Conservation (phyloP, 2,329 filamentous ascomycete genomes). For the Cercospora canescens region DNA sequence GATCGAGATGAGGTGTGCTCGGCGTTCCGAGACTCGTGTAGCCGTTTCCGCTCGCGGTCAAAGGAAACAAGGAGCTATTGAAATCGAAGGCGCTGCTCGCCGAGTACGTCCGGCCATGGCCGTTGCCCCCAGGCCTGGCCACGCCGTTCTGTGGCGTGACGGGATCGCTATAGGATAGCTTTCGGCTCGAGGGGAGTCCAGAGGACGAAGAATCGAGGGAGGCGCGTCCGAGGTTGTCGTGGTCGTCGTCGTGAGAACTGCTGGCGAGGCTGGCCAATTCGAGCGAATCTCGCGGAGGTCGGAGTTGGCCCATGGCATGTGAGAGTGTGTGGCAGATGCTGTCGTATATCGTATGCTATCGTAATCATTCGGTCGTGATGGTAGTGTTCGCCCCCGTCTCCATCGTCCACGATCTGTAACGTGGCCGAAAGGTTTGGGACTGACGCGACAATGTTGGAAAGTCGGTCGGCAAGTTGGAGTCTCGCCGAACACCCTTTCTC, state of each 20-base stretch:
- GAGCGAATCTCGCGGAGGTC: constrained; percentile 77
- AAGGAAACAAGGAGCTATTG: constrained; percentile 85
- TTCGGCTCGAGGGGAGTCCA: constrained; percentile 75
- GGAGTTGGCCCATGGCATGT: constrained; percentile 17
- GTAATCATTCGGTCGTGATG: background rate
- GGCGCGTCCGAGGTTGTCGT: constrained; percentile 60
- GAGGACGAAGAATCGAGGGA: constrained; percentile 73
- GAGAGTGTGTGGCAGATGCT: background rate
- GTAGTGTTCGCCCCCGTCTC: background rate
- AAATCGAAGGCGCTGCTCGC: constrained; percentile 95
- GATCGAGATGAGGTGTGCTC: constrained; percentile 52
- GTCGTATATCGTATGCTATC: constrained; percentile 6
- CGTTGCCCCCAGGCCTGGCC: constrained; percentile 64
- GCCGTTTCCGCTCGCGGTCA: constrained; percentile 70
- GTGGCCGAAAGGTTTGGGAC: background rate
- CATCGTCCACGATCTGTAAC: constrained; percentile 3
- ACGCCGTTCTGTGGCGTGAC: constrained; percentile 10
- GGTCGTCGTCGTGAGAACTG: constrained; percentile 61
- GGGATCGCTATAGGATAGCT: constrained; percentile 79
- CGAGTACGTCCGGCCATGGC: constrained; percentile 65
- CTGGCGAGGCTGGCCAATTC: constrained; percentile 95
- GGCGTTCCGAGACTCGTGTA: constrained; percentile 87
- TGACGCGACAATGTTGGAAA: background rate
- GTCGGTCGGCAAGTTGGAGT: too few species aligned
- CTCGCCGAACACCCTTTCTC: too few species aligned